Evolutionary conservation across 2,329 filamentous ascomycete genomes (phyloP), one percentile per base, ranked within the genome.

Genomic region (Aquanectria penicillioides): DNA sequence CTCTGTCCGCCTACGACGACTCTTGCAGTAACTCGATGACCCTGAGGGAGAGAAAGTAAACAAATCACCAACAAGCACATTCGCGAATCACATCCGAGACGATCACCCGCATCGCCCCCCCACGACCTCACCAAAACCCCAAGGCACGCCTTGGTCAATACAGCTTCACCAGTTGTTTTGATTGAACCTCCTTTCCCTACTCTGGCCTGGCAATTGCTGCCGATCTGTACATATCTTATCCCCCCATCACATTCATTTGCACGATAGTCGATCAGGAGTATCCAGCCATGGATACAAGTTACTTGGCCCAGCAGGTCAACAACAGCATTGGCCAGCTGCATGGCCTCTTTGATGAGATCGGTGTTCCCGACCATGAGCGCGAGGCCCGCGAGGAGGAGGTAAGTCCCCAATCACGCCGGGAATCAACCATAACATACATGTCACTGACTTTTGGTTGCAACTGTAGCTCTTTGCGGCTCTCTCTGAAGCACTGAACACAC

Each of bases 311-410:
- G 76, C 95, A 98, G 86, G 92, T 99, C 79, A 95, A 93, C 68
- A 93, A 87, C 71, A 97, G 97, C 73, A 93, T 98, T 74, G 88
- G 87, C 76, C 93, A 97, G 78, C 86, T 99, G 61, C 94, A 98
- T 78, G 91, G 91, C 65, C 86, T 98, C 57, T 99, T 97, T 73
- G 95, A 99, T 76, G 94, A 99, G 74, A 99, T 99, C 72, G 95
- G 95, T 58, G 91, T 99, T n/a, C 87, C 94, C 23, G 88, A 82
- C 71, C 93, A 97, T 87, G 95, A 98, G 77, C 91, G 95, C 72
- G 93, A 98, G 74, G 84, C 87, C 46, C 86, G 95, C 71, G 94
- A 98, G 75, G 86, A 92, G 74, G 93, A 97, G 88, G 94, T 96
- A 81, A 72, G 84, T 61, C 49, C 25, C 36, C 17, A 22, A 37